Evolutionary conservation across 371 early-diverging fungal genomes (phyloP).

Genomic region (Mucor racemosus): DNA sequence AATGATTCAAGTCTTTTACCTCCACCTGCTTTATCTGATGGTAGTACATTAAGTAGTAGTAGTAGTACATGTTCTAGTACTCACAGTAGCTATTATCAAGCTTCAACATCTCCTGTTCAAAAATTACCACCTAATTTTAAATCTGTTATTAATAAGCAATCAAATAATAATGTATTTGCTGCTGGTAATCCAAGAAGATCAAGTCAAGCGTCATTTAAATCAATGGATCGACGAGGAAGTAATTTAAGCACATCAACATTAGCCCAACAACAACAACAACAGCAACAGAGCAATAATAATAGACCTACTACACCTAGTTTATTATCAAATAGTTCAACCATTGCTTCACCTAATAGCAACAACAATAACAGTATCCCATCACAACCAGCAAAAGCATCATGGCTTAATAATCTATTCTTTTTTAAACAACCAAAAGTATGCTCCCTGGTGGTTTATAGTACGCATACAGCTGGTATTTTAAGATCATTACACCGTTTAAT

Average conservation of each 20-base stretch:
- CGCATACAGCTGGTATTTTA: conserved; percentile 32
- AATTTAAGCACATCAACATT: conserved; percentile 26
- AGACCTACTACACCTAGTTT: conserved; percentile 43
- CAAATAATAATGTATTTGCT: conserved; percentile 9
- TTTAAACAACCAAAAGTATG: conserved; percentile 57
- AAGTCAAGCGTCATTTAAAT: conserved; percentile 43
- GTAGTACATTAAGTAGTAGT: conserved; percentile 48
- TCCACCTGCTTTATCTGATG: conserved; percentile 45
- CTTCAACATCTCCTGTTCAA: neutral
- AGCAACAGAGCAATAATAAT: neutral
- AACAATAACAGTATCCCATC: conserved; percentile 13
- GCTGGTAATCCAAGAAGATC: conserved; percentile 25
- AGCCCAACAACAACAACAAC: conserved; percentile 14
- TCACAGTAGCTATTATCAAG: conserved; percentile 15
- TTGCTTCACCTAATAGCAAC: conserved; percentile 19
- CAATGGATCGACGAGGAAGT: conserved; percentile 38
- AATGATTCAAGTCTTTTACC: conserved; percentile 20
- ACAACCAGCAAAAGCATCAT: conserved; percentile 31
- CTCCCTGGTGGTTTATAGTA: conserved; percentile 38
- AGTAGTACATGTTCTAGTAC: conserved; percentile 33
- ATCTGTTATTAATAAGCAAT: conserved; percentile 5
- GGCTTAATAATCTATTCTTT: conserved; percentile 52
- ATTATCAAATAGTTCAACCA: conserved; percentile 45
- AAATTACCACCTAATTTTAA: conserved; percentile 18
- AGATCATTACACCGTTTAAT: conserved; percentile 36